A percentile compares a stretch with the other conserved stretches of the same genome.
These are phyloP conservation scores for Stellera chamaejasme DNA, from an alignment of 345 rosid genomes.

Conservation along the genomic window DNA sequence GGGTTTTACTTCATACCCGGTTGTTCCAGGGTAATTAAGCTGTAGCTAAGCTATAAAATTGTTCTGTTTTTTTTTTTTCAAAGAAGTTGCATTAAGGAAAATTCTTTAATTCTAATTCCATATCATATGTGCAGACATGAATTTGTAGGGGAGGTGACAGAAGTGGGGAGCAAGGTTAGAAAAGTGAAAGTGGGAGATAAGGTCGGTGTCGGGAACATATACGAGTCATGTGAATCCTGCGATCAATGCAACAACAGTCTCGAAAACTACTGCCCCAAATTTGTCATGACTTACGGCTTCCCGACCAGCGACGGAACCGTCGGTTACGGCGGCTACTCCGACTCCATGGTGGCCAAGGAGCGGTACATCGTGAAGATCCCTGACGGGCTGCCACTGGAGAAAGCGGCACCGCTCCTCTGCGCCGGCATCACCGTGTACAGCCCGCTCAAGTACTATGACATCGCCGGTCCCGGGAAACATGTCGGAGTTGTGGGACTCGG, in stretches of 20 bases:
- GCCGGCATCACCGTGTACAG: constrained; percentile 71
- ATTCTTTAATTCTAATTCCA: neutral
- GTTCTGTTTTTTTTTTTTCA: too few relatives aligned
- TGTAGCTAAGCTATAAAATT: too few relatives aligned
- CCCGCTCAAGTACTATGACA: constrained; percentile 43
- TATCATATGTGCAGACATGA: constrained; percentile 34
- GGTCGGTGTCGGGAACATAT: constrained; percentile 50
- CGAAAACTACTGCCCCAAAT: constrained; percentile 46
- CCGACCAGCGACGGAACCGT: constrained; percentile 35
- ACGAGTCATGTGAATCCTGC: constrained; percentile 44
- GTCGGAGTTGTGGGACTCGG: constrained; percentile 45
- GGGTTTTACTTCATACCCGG: too few relatives aligned
- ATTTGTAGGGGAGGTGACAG: constrained; percentile 44
- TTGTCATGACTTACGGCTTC: constrained; percentile 26
- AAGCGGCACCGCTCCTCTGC: constrained; percentile 58
- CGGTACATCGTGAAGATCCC: constrained; percentile 48
- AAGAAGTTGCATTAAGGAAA: too few relatives aligned
- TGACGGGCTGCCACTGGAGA: constrained; percentile 38
- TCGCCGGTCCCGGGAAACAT: constrained; percentile 27
- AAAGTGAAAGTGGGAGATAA: constrained; percentile 50
- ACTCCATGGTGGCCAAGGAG: constrained; percentile 40
- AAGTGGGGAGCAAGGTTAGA: constrained; percentile 39
- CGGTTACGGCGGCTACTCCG: constrained; percentile 52
- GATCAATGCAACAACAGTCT: constrained; percentile 33
- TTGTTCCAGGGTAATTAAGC: too few relatives aligned